A percentile compares a stretch with the other conserved stretches of the same genome.
Evolutionary conservation across 2,329 filamentous ascomycete species (phyloP).

Genomic region (Trichoderma koningiopsis): DNA sequence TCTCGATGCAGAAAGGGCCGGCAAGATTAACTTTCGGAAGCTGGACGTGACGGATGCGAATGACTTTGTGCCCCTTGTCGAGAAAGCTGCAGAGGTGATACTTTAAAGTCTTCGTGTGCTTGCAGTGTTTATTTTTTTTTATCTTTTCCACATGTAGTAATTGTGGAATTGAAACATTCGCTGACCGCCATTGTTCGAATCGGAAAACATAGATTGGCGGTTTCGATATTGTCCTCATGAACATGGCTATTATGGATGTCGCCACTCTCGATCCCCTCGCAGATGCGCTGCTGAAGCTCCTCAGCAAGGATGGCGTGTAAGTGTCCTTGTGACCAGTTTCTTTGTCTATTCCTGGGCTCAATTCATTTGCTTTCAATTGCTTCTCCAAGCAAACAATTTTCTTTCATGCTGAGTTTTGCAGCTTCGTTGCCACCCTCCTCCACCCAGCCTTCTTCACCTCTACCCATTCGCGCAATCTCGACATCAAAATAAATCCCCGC

Average conservation of each 20-base stretch:
- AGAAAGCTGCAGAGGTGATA: conserved; percentile 25
- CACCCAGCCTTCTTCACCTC: conserved; percentile 55
- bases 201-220: conserved; percentile 30
- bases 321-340: conserved; percentile 29
- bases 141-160: background rate
- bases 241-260: conserved; percentile 55
- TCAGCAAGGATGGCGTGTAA: conserved; percentile 46
- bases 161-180: background rate
- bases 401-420: conserved; percentile 24
- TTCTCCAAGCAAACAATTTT: background rate
- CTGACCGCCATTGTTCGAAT: background rate
- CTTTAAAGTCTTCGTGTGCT: background rate
- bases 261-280: conserved; percentile 47
- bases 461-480: conserved; percentile 42
- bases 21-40: conserved; percentile 36
- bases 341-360: too few relatives aligned
- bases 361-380: background rate
- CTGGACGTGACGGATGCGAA: conserved; percentile 44
- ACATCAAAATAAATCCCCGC: conserved; percentile 40
- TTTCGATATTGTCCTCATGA: conserved; percentile 50
- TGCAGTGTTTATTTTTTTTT: background rate
- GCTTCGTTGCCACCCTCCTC: conserved; percentile 50
- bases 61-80: conserved; percentile 21
- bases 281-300: conserved; percentile 42
- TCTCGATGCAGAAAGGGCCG: background rate